Base-by-base conservation (phyloP, 2,329 filamentous ascomycete species). In the Fusarium chlamydosporum region DNA sequence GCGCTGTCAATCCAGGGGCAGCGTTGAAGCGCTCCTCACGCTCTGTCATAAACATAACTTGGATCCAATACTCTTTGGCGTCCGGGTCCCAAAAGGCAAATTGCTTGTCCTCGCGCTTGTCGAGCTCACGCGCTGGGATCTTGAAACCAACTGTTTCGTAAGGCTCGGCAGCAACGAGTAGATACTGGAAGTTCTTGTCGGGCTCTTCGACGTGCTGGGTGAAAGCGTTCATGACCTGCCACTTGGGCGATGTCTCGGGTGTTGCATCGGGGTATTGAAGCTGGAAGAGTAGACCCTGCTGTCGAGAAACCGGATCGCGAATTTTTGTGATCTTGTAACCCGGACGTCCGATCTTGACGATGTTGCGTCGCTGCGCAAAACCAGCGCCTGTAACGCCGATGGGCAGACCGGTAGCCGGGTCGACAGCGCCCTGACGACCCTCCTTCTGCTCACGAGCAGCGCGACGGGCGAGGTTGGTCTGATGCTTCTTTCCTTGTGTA, bases 281-380 rank as follows among this genome's bases (percentile, higher is more conserved):
- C 82, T 98, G 95, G 81, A 98, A 98, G n/a, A 98, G 84, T 74
- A 99, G 78, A 0, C 96, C 96, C 72, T 94, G 88, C 82, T 99
- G 96, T 40, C 92, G 84, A 56, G 94, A 96, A 71, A 95, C 86
- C 6, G 93, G 92, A 79, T 99, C 95, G 67, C 94, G 88, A 46
- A 95, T 91, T 84, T 99, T 99, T 20, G 94, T 97, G 80, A 99
- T 97, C 80, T 97, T 96, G 84, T 99, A 99, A 0, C 96, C 96
- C 0, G 96, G 96, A 7, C 95, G 88, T 6, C 96, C 96, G 74
- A 99, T 98, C 87, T 97, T 97, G 77, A 98, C 89, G 16, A 93
- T 83, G 76, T 97, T 96, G 77, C 90, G 90, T 77, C 91, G 88
- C n/a, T 92, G 86, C 79, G 83, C 75, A 79, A 87, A 85, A 64